phyloP scores from a whole-genome alignment of 768 basidiomycete species.

The Naganishia vaughanmartiniae region DNA sequence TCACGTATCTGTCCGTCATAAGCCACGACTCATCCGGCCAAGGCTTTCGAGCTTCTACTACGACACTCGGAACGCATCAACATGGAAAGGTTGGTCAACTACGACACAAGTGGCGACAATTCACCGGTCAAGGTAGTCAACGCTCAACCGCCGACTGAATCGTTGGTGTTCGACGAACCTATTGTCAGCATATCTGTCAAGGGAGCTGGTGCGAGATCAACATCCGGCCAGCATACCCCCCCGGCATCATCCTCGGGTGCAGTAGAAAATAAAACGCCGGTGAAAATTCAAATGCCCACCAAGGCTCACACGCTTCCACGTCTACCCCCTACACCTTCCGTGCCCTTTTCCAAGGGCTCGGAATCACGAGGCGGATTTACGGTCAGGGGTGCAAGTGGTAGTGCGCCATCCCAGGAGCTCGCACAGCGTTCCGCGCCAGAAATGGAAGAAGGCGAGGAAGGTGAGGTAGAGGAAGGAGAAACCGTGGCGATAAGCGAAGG shows the following conservation, averaged over 20 bases:
- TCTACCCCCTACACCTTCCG: background rate
- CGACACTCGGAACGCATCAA: background rate
- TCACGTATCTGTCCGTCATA: background rate
- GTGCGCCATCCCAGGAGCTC: background rate
- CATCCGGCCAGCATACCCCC: background rate
- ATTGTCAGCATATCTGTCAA: conserved; percentile 8
- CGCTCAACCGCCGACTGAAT: background rate
- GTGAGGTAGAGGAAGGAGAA: conserved; percentile 5
- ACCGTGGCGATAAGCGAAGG: background rate
- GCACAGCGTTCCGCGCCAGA: background rate
- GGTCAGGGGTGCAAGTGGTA: background rate
- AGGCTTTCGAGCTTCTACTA: background rate
- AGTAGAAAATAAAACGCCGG: background rate
- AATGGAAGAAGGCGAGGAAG: conserved; percentile 2
- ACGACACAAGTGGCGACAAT: conserved; percentile 13
- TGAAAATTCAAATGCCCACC: background rate
- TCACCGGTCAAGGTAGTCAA: background rate
- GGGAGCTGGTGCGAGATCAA: background rate
- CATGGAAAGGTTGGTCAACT: background rate
- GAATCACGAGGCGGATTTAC: background rate
- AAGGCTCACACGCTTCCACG: background rate
- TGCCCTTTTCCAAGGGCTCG: background rate
- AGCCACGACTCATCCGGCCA: background rate
- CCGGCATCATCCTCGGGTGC: background rate
- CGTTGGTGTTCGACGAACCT: background rate